A percentile compares a stretch with the other conserved stretches of the same genome.
Conservation (phyloP, 1,284 basidiomycete species). For the Sphagnurus paluster region DNA sequence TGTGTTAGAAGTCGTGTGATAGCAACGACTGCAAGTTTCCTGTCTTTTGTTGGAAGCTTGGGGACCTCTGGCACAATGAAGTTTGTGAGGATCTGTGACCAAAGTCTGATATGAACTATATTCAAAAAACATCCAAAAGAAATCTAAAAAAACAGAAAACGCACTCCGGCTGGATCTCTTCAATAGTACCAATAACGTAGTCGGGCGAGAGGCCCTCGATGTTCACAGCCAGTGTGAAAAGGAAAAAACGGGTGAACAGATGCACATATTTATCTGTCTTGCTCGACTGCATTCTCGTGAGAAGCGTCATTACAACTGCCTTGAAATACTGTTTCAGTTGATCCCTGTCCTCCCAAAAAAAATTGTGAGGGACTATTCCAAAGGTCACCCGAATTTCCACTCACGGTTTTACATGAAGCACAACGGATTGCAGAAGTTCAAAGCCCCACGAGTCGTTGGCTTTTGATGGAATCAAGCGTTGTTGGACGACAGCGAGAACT, state of each 20-base stretch:
- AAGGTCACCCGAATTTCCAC: slow-evolving; percentile 35
- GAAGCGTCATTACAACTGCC: slow-evolving; percentile 77
- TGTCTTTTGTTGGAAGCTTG: slow-evolving; percentile 79
- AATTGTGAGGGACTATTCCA: neutral
- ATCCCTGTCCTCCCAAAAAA: slow-evolving; percentile 38
- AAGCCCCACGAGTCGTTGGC: slow-evolving; percentile 91
- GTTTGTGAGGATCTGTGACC: slow-evolving; percentile 79
- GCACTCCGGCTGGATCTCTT: slow-evolving; percentile 85
- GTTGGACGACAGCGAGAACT: slow-evolving; percentile 90
- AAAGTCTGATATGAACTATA: slow-evolving; percentile 62
- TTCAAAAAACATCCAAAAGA: slow-evolving; percentile 2
- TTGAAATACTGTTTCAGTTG: slow-evolving; percentile 77
- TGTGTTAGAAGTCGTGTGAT: slow-evolving; percentile 79
- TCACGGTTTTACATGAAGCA: slow-evolving; percentile 73
- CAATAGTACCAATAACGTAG: slow-evolving; percentile 74
- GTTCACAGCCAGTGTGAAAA: slow-evolving; percentile 75
- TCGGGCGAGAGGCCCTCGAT: slow-evolving; percentile 77
- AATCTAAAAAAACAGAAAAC: slow-evolving; percentile 25
- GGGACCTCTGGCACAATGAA: slow-evolving; percentile 84
- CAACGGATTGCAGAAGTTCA: slow-evolving; percentile 82
- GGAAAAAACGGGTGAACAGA: slow-evolving; percentile 79
- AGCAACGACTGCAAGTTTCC: slow-evolving; percentile 86
- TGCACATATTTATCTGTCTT: slow-evolving; percentile 92
- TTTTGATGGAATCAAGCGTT: slow-evolving; percentile 85
- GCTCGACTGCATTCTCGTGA: slow-evolving; percentile 85